Conservation (phyloP, 106 monocot genomes). For the Allium fistulosum region DNA sequence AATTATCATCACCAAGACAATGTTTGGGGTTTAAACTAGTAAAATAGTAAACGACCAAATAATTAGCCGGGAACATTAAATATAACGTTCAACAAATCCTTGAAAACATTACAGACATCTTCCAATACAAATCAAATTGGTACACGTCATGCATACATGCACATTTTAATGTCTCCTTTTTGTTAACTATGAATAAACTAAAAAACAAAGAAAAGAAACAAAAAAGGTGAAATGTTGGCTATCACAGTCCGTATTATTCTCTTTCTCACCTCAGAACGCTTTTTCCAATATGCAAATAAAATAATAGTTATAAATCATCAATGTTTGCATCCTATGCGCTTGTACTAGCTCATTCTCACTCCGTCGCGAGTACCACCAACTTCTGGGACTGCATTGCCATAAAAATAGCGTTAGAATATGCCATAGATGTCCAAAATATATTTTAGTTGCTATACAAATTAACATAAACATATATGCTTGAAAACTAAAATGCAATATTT, state of each 20-base stretch:
- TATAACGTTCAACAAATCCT: too few species aligned
- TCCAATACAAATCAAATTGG: too few species aligned
- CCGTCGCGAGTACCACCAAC: neutral
- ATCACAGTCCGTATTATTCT: neutral
- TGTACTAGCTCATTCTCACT: neutral
- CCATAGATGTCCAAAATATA: neutral
- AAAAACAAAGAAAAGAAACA: neutral
- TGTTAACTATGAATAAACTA: neutral
- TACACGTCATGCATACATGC: too few species aligned
- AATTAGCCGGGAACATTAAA: too few species aligned
- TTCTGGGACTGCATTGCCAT: constrained; percentile 5
- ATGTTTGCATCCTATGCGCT: neutral
- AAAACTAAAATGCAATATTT: neutral
- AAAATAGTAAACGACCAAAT: too few species aligned
- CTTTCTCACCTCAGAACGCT: neutral
- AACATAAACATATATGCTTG: neutral
- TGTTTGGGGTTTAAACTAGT: too few species aligned
- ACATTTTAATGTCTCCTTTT: neutral
- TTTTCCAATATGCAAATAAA: neutral
- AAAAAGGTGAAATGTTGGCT: neutral
- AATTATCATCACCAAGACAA: too few species aligned
- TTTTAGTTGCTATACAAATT: neutral
- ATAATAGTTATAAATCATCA: neutral
- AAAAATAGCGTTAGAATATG: neutral
- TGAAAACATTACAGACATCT: too few species aligned